phyloP scores from a whole-genome alignment of 2,329 filamentous ascomycete species.

The Ascochyta fabae region DNA sequence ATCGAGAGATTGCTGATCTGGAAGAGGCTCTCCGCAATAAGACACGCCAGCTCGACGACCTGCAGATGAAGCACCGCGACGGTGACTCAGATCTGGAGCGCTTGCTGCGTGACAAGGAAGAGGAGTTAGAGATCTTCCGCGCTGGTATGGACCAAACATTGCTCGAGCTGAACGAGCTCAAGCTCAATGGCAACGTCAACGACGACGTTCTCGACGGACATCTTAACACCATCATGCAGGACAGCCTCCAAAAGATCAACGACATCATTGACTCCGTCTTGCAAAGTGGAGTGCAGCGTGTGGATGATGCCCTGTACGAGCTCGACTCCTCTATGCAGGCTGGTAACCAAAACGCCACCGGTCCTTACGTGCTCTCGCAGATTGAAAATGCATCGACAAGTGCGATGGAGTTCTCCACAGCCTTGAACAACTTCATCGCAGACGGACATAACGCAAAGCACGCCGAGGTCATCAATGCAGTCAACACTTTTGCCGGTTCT shows the following conservation, averaged over 20 bases:
- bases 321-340: constrained; percentile 98
- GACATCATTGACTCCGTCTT: constrained; percentile 97
- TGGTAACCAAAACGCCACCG: constrained; percentile 96
- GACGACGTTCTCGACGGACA: constrained; percentile 86
- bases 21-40: constrained; percentile 91
- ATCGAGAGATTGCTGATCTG: constrained; percentile 94
- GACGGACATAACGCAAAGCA: constrained; percentile 92
- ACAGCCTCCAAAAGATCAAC: constrained; percentile 91
- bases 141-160: constrained; percentile 96
- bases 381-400: constrained; percentile 95
- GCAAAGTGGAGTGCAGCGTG: constrained; percentile 88
- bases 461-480: constrained; percentile 88
- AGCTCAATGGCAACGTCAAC: constrained; percentile 64
- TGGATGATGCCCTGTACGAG: constrained; percentile 96
- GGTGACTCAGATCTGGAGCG: constrained; percentile 86
- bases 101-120: constrained; percentile 89
- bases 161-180: constrained; percentile 88
- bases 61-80: constrained; percentile 77
- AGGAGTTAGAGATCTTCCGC: constrained; percentile 97
- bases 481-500: constrained; percentile 87
- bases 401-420: constrained; percentile 95
- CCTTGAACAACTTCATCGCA: constrained; percentile 98
- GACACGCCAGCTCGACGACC: constrained; percentile 83
- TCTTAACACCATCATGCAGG: constrained; percentile 85
- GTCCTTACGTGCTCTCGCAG: constrained; percentile 92